phyloP scores from a whole-genome alignment of 169 alveolate genomes.

The Plasmodium cynomolgi region DNA sequence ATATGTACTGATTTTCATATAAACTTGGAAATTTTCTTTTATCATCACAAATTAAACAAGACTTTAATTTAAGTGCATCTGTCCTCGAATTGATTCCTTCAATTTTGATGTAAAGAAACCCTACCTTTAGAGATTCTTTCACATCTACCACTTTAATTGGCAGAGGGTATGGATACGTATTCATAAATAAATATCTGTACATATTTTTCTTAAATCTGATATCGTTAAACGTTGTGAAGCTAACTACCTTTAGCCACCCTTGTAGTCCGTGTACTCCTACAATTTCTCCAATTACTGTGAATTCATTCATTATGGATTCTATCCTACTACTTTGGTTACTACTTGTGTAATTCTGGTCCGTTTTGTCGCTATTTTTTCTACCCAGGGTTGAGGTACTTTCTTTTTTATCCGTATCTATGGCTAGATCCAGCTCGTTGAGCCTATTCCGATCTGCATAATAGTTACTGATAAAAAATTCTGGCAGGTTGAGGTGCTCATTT shows the following conservation, averaged over 20 bases:
- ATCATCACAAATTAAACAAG: slow-evolving; percentile 70
- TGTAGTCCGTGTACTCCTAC: slow-evolving; percentile 63
- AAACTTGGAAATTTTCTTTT: slow-evolving; percentile 48
- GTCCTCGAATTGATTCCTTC: slow-evolving; percentile 50
- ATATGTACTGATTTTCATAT: slow-evolving; percentile 56
- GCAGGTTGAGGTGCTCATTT: neutral
- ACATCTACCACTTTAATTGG: slow-evolving; percentile 54
- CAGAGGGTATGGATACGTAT: slow-evolving; percentile 45
- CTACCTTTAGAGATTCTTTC: slow-evolving; percentile 64
- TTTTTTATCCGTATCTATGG: neutral
- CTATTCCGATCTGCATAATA: slow-evolving; percentile 30
- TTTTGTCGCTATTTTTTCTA: neutral
- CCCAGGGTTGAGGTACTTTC: neutral
- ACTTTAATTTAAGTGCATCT: slow-evolving; percentile 70
- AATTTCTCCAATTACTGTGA: slow-evolving; percentile 64
- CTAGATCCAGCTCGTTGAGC: slow-evolving; percentile 34
- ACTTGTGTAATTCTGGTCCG: neutral
- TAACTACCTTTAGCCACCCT: slow-evolving; percentile 50
- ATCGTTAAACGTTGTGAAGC: slow-evolving; percentile 70
- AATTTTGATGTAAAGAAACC: slow-evolving; percentile 46
- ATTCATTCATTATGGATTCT: slow-evolving; percentile 25
- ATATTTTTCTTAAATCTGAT: slow-evolving; percentile 32
- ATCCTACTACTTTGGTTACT: neutral
- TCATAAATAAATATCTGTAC: slow-evolving; percentile 70
- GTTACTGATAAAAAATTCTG: slow-evolving; percentile 11